A percentile compares a stretch with the other conserved stretches of the same genome.
phyloP scores from a whole-genome alignment of 768 basidiomycete species.

The Gloeostereum incarnatum region DNA sequence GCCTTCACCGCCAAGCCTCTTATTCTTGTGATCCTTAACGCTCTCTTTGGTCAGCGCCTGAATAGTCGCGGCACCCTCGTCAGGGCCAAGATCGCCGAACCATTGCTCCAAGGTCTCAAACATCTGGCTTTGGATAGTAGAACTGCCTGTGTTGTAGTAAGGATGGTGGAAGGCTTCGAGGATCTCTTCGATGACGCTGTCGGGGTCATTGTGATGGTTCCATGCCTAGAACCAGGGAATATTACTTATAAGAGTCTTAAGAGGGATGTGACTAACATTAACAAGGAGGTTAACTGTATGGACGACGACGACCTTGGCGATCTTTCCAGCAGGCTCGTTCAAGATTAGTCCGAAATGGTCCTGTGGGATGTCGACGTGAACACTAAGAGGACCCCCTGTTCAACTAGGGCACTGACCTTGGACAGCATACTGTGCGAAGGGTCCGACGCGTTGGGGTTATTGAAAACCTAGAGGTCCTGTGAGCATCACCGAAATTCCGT shows the following conservation, averaged over 20 bases:
- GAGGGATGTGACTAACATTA: too few relatives aligned
- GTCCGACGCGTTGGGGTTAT: conserved; percentile 57
- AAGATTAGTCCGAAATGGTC: conserved; percentile 67
- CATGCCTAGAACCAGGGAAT: background rate
- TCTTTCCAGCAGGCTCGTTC: conserved; percentile 69
- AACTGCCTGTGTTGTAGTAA: conserved; percentile 46
- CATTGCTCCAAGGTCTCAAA: conserved; percentile 45
- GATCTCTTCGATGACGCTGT: conserved; percentile 31
- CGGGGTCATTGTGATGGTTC: background rate
- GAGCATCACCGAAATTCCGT: background rate
- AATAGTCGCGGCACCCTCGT: conserved; percentile 34
- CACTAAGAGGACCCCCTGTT: conserved; percentile 1
- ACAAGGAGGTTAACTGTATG: conserved; percentile 46
- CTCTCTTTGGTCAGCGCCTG: conserved; percentile 48
- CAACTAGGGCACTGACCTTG: conserved; percentile 30
- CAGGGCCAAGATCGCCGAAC: conserved; percentile 36
- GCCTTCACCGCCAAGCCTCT: conserved; percentile 41
- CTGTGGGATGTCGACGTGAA: conserved; percentile 25
- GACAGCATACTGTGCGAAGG: conserved; percentile 68
- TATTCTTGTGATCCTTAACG: conserved; percentile 46
- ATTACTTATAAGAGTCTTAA: too few relatives aligned
- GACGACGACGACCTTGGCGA: conserved; percentile 59
- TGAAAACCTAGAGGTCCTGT: conserved; percentile 44
- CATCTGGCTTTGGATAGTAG: conserved; percentile 52
- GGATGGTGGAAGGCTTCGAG: conserved; percentile 66